These are phyloP conservation scores for Niveomyces coronatus DNA, from an alignment of 2,329 filamentous ascomycete genomes.

Conservation along the genomic window DNA sequence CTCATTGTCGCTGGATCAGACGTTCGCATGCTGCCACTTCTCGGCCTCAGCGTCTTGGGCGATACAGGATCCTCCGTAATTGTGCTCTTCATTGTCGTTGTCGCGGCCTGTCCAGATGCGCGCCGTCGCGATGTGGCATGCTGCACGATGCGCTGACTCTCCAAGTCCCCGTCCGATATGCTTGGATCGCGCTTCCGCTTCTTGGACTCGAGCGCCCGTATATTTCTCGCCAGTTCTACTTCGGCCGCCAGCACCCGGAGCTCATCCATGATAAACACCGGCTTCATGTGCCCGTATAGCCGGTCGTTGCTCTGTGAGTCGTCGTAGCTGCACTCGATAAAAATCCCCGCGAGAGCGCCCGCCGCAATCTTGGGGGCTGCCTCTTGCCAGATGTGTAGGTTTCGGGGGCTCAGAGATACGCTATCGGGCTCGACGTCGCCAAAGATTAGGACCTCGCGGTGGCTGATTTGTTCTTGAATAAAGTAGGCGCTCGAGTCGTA, in stretches of 20 bases:
- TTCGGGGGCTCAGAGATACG: conserved; percentile 71
- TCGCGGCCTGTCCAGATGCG: too few species aligned
- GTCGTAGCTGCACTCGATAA: conserved; percentile 93
- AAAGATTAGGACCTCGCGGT: conserved; percentile 79
- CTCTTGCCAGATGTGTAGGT: conserved; percentile 73
- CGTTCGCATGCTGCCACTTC: conserved; percentile 11
- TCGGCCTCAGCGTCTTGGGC: conserved; percentile 34
- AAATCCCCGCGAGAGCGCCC: conserved; percentile 66
- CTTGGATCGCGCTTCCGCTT: conserved; percentile 58
- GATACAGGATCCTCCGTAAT: conserved; percentile 37
- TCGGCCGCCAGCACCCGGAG: conserved; percentile 60
- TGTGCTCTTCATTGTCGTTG: too few species aligned
- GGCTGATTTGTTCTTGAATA: conserved; percentile 62
- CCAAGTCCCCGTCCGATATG: too few species aligned
- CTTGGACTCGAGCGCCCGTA: conserved; percentile 31
- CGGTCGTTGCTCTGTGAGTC: conserved; percentile 66
- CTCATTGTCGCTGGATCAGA: conserved; percentile 10
- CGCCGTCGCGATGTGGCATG: too few species aligned
- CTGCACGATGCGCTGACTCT: too few species aligned
- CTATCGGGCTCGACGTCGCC: conserved; percentile 92
- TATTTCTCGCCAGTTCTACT: conserved; percentile 44
- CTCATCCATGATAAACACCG: conserved; percentile 72
- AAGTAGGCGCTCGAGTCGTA: conserved; percentile 92
- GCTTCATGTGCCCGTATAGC: conserved; percentile 83
- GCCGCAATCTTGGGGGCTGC: conserved; percentile 74